phyloP scores from a whole-genome alignment of 768 basidiomycete species.

The Naganishia kalamii region DNA sequence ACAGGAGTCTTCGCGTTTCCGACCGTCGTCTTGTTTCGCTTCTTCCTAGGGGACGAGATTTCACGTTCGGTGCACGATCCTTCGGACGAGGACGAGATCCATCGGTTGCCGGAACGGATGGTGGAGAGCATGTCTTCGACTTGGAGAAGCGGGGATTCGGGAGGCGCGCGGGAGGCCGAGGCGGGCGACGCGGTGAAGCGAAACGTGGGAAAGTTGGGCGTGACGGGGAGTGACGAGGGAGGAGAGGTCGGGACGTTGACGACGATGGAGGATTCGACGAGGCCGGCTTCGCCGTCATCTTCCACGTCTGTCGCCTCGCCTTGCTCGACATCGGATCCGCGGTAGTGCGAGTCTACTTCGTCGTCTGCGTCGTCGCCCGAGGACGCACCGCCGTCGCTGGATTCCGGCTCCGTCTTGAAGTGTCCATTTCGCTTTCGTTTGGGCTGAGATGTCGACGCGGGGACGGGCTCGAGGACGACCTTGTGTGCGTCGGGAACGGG shows the following conservation, averaged over 20 bases:
- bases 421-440: background rate
- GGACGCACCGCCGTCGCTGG: background rate
- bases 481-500: background rate
- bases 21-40: no score
- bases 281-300: background rate
- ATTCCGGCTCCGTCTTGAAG: background rate
- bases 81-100: background rate
- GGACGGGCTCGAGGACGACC: background rate
- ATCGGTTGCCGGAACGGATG: background rate
- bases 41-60: no score
- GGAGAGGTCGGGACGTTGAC: background rate
- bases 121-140: conserved; percentile 1
- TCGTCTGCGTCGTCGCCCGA: conserved; percentile 7
- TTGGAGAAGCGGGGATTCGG: background rate
- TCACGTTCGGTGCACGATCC: background rate
- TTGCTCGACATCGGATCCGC: background rate
- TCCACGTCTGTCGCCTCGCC: background rate
- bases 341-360: background rate
- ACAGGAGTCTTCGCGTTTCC: no score
- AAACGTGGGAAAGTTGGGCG: background rate
- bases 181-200: background rate
- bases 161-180: background rate
- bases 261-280: background rate
- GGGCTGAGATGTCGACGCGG: background rate
- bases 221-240: background rate